Evolutionary conservation across 495 filamentous ascomycete genomes (phyloP), one percentile per base, ranked within the genome.

Genomic region (Trichoderma gamsii): DNA sequence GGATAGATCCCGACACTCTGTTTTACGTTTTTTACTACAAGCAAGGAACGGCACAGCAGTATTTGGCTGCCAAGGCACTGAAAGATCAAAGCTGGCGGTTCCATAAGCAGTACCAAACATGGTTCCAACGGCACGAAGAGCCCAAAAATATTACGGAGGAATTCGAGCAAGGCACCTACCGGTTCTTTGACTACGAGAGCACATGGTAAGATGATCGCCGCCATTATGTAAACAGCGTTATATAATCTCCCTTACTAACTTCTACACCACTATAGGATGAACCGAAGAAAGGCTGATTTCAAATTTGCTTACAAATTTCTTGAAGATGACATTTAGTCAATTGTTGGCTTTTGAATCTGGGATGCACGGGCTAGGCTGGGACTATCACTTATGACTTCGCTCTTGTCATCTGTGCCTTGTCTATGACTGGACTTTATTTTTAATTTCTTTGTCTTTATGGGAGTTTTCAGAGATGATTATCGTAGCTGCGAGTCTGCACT

Each of bases 11-110:
- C 4, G 95, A 99, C 73, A 93, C 93, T 2, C 83, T 99, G n/a
- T 99, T 99, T 78, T 99, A 98, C 77, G 89, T 97, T 65, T 99
- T 99, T 79, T 99, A 99, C 81, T 99, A 99, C 81, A 90, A 93
- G 27, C 95, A 99, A 73, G 92, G 91, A 23, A 92, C 93, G 0
- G 95, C 97, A 74, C 93, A 97, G 74, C 95, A 99, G 75, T 97
- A 92, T 72, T 83, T 99, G n/a, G 92, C 95, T 0, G 95, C 96
- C 6, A 97, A 96, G 78, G 91, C 95, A 23, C 80, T 99, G 41
- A 98, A 98, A 74, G 89, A 90, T 70, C 94, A 98, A 77, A 98
- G 95, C 75, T 99, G 95, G 95, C 84, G 95, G 41, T 99, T 99
- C 77, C 95, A 99, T 77, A 99, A 98, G 80, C 95, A 97, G 76